Evolutionary conservation across 345 rosid genomes (phyloP), one percentile per base, ranked within the genome.

Genomic region (Mangifera indica): DNA sequence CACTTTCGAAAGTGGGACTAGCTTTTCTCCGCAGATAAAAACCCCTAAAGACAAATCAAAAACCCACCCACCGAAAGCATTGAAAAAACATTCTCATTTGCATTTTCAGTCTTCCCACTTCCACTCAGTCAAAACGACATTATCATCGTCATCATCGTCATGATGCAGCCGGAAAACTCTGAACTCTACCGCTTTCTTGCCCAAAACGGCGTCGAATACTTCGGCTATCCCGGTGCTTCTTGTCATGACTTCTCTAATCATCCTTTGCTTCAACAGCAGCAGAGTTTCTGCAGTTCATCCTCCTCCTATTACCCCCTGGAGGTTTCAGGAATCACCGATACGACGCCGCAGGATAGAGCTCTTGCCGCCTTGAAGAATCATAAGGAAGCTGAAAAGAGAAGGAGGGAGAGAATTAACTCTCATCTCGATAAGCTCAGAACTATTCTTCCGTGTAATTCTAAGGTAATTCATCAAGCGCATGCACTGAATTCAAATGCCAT

Each of bases 381-480:
- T 52, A 95, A 95, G 79, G 99, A 95, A 72, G 99, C 99, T 54
- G 99, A 95, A 82, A 85, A 93, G 79, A 74, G 97, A 46, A 82
- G 99, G 74, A 84, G 99, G 74, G 97, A 91, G 76, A 83, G 96
- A 53, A 95, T 95, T 59, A 95, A 92, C 69, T 89, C 94, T 60
- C 99, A 95, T 77, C 99, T 95, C 45, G 91, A 91, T 77, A 91
- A 87, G 85, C 99, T 95, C 17, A 80, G 98, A 45, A 84, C 74
- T 69, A 89, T 95, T 69, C 94, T 95, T 66, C 93, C 96, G 74
- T 92, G 99, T 78, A 95, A 91, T 78, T 95, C 99, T 61, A 95
- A 95, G 97, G 99, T 95, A 89, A 9, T 8, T 44, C 7, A 51
- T 56, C 52, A 20, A 21, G 67, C 52, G 26, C 25, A 66, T 49